Evolutionary conservation across 2,329 filamentous ascomycete species (phyloP).

Genomic region (Sporothrix brunneoviolacea): DNA sequence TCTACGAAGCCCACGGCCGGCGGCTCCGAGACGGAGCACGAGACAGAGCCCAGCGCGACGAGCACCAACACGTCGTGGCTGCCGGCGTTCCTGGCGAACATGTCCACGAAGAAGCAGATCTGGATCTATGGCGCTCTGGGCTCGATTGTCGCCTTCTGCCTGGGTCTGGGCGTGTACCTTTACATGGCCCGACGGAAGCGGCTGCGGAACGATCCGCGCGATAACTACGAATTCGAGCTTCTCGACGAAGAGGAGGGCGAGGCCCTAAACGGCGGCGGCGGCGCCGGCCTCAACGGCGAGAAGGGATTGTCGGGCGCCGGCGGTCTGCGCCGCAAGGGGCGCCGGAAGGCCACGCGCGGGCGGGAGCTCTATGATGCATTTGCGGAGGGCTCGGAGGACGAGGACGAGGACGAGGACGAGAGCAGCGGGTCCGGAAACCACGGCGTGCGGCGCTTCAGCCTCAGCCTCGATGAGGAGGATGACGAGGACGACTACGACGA

Average conservation of each 20-base stretch:
- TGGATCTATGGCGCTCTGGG: constrained; percentile 88
- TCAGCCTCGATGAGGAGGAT: constrained; percentile 58
- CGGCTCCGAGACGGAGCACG: constrained; percentile 28
- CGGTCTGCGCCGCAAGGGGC: constrained; percentile 38
- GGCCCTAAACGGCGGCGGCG: constrained; percentile 37
- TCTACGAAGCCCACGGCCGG: not conserved
- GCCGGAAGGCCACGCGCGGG: constrained; percentile 50
- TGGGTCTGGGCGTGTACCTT: constrained; percentile 73
- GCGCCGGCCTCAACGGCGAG: constrained; percentile 22
- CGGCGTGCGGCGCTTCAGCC: constrained; percentile 8
- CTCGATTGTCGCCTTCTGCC: constrained; percentile 81
- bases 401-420: constrained; percentile 48
- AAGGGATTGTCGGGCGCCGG: constrained; percentile 27
- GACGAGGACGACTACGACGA: constrained; percentile 40
- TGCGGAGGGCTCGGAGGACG: constrained; percentile 76
- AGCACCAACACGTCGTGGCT: constrained; percentile 57
- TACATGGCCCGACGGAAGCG: constrained; percentile 72
- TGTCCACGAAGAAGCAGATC: constrained; percentile 76
- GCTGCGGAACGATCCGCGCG: constrained; percentile 65
- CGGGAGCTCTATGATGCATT: constrained; percentile 97
- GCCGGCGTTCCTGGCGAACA: constrained; percentile 80
- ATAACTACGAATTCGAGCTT: constrained; percentile 91
- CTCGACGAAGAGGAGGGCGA: constrained; percentile 73
- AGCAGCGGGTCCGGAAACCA: not conserved
- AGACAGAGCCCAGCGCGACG: constrained; percentile 24